A percentile compares a stretch with the other conserved stretches of the same genome.
Evolutionary conservation across 2,329 filamentous ascomycete genomes (phyloP).

Genomic region (Colletotrichum karsti): DNA sequence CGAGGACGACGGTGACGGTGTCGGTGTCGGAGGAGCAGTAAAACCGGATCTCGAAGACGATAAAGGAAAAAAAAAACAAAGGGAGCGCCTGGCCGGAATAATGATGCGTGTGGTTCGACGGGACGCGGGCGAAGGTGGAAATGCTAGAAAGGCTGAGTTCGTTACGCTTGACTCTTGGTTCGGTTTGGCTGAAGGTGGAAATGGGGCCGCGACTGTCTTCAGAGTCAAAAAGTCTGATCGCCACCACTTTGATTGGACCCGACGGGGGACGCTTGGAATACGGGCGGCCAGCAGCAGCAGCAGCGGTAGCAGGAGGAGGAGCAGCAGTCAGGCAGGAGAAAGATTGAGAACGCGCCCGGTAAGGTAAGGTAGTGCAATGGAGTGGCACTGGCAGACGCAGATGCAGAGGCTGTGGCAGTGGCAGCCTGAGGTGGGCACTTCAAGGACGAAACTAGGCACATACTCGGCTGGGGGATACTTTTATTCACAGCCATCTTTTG

Average conservation of each 20-base stretch:
- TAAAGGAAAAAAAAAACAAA: constrained; percentile 24
- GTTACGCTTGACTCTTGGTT: constrained; percentile 25
- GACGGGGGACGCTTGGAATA: constrained; percentile 15
- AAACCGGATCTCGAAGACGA: constrained; percentile 18
- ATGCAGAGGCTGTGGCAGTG: constrained; percentile 11
- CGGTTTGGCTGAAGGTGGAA: constrained; percentile 27
- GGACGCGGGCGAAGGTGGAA: constrained; percentile 18
- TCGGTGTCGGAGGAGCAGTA: background rate
- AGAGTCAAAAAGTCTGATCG: constrained; percentile 45
- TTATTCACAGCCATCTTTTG: background rate
- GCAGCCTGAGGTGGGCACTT: constrained; percentile 10
- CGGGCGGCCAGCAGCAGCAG: constrained; percentile 4
- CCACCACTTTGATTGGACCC: constrained; percentile 43
- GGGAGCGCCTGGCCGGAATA: constrained; percentile 29
- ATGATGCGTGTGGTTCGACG: constrained; percentile 19
- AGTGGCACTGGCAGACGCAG: constrained; percentile 3
- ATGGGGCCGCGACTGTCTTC: constrained; percentile 29
- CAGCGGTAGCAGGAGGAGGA: background rate
- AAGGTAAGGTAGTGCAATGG: background rate
- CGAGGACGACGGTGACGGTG: background rate
- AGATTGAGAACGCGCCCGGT: background rate
- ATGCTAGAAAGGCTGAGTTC: constrained; percentile 21
- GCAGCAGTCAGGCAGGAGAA: background rate
- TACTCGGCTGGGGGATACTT: constrained; percentile 10
- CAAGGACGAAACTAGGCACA: background rate